A percentile compares a stretch with the other conserved stretches of the same genome.
Conservation (phyloP, 2,329 filamentous ascomycete species). For the Scedosporium minutisporum region DNA sequence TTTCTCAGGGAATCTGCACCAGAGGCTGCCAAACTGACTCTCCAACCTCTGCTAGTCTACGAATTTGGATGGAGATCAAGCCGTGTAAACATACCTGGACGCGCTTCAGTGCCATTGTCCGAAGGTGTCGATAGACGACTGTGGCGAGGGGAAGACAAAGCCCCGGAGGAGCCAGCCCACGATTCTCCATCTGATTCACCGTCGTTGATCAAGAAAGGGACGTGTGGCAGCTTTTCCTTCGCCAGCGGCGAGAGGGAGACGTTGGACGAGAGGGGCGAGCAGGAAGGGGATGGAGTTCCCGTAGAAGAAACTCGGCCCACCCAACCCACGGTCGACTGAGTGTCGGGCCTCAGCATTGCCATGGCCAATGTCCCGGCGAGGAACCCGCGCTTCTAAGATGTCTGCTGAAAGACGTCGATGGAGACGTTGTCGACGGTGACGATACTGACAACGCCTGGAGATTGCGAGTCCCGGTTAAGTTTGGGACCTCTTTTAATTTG, state of each 20-base stretch:
- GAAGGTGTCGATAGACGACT: slow-evolving; percentile 3
- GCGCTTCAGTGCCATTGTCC: neutral
- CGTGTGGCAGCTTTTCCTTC: neutral
- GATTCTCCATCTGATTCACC: neutral
- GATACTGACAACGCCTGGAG: neutral
- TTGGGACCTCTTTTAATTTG: neutral
- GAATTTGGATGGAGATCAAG: neutral
- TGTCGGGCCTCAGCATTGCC: neutral
- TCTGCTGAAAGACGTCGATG: neutral
- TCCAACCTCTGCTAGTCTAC: neutral
- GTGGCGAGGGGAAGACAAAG: neutral
- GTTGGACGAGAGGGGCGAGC: neutral
- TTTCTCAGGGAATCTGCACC: no score
- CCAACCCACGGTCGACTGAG: neutral
- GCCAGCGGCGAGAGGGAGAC: slow-evolving; percentile 3
- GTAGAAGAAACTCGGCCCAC: neutral
- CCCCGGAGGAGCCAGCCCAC: neutral
- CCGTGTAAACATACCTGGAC: neutral
- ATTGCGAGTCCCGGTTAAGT: neutral
- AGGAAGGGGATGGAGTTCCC: neutral
- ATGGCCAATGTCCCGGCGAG: neutral
- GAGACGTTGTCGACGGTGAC: neutral
- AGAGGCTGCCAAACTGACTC: no score
- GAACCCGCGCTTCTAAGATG: neutral
- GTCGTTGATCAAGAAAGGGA: slow-evolving; percentile 2